Conservation (phyloP, 306 rosid species). For the Potentilla sterilis region DNA sequence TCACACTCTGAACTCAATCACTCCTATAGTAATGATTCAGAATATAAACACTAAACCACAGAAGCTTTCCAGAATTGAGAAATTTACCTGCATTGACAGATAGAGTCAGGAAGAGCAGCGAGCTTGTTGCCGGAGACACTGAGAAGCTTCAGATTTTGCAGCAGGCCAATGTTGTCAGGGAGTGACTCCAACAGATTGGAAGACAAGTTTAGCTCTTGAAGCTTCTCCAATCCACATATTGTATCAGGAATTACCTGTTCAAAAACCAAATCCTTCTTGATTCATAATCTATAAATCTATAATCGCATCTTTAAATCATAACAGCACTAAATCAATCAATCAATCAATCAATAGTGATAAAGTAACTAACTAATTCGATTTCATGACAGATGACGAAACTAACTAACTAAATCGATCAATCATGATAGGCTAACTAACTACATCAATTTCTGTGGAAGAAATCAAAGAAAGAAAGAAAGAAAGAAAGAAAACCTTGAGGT, state of each 20-base stretch:
- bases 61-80: neutral
- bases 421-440: neutral
- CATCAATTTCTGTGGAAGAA: neutral
- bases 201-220: slow-evolving; percentile 78
- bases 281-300: neutral
- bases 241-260: slow-evolving; percentile 78
- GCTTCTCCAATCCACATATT: slow-evolving; percentile 62
- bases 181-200: slow-evolving; percentile 65
- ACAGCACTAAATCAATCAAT: neutral
- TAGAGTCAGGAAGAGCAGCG: slow-evolving; percentile 68
- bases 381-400: neutral
- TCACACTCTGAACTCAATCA: neutral
- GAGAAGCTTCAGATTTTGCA: slow-evolving; percentile 70
- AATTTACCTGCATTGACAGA: slow-evolving; percentile 77
- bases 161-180: slow-evolving; percentile 80
- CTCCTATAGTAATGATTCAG: too few species aligned
- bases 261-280: neutral
- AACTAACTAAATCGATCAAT: neutral
- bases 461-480: neutral
- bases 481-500: slow-evolving; percentile 47
- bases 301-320: neutral
- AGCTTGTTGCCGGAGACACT: slow-evolving; percentile 79
- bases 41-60: neutral
- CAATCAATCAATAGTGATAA: neutral
- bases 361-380: neutral